phyloP scores from a whole-genome alignment of 2,329 filamentous ascomycete genomes.

The Scopulariopsis brevicaulis region DNA sequence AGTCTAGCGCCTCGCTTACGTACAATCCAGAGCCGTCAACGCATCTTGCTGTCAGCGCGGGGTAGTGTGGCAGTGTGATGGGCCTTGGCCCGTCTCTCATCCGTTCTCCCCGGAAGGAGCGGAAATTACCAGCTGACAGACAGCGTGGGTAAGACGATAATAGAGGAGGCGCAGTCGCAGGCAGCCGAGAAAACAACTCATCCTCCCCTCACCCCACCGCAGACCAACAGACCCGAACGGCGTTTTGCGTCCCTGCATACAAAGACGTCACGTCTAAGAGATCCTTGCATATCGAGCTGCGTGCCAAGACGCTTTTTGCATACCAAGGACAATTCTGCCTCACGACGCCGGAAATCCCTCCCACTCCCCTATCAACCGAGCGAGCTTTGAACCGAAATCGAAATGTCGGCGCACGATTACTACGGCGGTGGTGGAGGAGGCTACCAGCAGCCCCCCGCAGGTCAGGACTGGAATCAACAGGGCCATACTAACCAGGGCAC shows the following conservation, averaged over 20 bases:
- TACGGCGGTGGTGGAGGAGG: slow-evolving; percentile 3
- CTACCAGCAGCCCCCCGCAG: background rate
- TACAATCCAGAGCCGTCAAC: background rate
- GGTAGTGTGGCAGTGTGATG: background rate
- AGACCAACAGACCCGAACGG: background rate
- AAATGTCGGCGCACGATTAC: slow-evolving; percentile 1
- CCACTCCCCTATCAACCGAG: background rate
- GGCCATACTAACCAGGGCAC: background rate
- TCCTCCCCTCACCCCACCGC: background rate
- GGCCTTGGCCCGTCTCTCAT: background rate
- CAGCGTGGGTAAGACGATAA: background rate
- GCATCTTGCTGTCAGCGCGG: background rate
- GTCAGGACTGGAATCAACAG: background rate
- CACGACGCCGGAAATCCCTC: background rate
- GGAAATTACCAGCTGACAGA: background rate
- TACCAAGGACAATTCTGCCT: background rate
- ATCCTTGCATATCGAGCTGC: background rate
- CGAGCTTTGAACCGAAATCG: background rate
- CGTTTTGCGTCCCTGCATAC: background rate
- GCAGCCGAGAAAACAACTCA: background rate
- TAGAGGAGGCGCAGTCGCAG: background rate
- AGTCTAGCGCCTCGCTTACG: background rate
- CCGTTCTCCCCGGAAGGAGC: background rate
- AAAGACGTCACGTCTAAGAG: background rate
- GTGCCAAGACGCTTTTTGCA: background rate